phyloP scores from a whole-genome alignment of 169 alveolate genomes.

The Eimeria praecox region DNA sequence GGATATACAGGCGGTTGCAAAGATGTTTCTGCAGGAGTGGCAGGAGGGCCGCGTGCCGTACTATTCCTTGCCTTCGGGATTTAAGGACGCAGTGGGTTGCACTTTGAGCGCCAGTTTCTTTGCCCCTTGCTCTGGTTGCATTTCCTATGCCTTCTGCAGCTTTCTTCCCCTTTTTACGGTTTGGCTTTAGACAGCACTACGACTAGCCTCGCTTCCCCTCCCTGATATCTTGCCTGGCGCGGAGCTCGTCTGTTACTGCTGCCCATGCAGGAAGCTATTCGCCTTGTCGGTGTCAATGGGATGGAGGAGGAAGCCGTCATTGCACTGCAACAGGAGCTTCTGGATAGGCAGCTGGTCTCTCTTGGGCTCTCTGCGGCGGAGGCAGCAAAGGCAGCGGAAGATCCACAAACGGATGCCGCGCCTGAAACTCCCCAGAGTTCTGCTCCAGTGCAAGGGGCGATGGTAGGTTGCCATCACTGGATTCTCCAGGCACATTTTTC shows the following conservation, averaged over 20 bases:
- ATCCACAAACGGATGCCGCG: neutral
- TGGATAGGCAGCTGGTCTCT: slow-evolving; percentile 49
- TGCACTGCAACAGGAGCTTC: slow-evolving; percentile 53
- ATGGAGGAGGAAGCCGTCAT: neutral
- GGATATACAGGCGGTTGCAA: slow-evolving; percentile 93
- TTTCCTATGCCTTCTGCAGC: neutral
- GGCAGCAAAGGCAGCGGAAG: neutral
- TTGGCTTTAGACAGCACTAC: neutral
- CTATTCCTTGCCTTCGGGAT: slow-evolving; percentile 92
- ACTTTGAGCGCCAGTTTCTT: neutral
- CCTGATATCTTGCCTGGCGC: neutral
- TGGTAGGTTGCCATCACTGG: neutral
- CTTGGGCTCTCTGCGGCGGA: slow-evolving; percentile 23
- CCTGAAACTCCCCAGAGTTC: neutral
- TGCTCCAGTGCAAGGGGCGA: slow-evolving; percentile 15
- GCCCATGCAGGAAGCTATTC: slow-evolving; percentile 45
- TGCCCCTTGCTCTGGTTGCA: neutral
- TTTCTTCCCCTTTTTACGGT: neutral
- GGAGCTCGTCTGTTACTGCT: neutral
- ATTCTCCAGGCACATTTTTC: neutral
- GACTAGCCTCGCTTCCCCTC: neutral
- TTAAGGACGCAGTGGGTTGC: neutral
- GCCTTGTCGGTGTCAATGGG: neutral
- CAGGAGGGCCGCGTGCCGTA: slow-evolving; percentile 92
- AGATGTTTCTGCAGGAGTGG: slow-evolving; percentile 94